These are phyloP conservation scores for Xylariaceae sp. DNA, from an alignment of 2,329 filamentous ascomycete genomes.

Conservation along the genomic window DNA sequence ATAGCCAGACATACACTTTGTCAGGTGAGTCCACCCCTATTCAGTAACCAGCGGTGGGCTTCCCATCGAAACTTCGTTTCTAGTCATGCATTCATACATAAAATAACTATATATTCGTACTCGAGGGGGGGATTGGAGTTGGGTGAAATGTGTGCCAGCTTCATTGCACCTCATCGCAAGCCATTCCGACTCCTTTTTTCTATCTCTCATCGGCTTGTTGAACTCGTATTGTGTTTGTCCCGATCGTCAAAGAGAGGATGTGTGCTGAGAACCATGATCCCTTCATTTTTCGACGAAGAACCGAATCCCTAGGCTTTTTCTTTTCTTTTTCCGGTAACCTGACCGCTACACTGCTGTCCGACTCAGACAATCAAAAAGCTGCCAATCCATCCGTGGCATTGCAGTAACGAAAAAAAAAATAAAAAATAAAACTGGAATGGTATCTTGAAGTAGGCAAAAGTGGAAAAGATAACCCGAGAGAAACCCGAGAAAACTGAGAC, in stretches of 20 bases:
- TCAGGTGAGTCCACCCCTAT: background rate
- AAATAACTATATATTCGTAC: conserved; percentile 5
- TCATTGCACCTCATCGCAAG: background rate
- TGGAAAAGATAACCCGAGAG: conserved; percentile 1
- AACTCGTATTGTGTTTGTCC: too few relatives aligned
- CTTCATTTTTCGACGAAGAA: conserved; percentile 1
- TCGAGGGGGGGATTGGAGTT: background rate
- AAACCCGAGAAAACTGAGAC: background rate
- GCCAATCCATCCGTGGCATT: conserved; percentile 14
- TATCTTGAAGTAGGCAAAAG: conserved; percentile 27
- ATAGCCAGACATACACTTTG: background rate
- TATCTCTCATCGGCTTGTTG: too few relatives aligned
- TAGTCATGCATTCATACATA: conserved; percentile 18
- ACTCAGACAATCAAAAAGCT: conserved; percentile 8
- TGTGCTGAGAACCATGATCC: conserved; percentile 9
- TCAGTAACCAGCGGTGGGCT: background rate
- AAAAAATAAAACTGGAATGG: conserved; percentile 21
- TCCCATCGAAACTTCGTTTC: conserved; percentile 2
- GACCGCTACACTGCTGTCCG: conserved; percentile 19
- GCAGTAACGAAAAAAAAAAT: conserved; percentile 14
- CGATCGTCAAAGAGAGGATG: background rate
- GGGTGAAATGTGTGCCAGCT: conserved; percentile 1
- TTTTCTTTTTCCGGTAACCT: background rate
- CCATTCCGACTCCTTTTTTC: background rate
- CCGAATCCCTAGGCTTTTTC: conserved; percentile 14